These are phyloP conservation scores for Xylaria telfairii DNA, from an alignment of 495 filamentous ascomycete genomes.

Conservation along the genomic window DNA sequence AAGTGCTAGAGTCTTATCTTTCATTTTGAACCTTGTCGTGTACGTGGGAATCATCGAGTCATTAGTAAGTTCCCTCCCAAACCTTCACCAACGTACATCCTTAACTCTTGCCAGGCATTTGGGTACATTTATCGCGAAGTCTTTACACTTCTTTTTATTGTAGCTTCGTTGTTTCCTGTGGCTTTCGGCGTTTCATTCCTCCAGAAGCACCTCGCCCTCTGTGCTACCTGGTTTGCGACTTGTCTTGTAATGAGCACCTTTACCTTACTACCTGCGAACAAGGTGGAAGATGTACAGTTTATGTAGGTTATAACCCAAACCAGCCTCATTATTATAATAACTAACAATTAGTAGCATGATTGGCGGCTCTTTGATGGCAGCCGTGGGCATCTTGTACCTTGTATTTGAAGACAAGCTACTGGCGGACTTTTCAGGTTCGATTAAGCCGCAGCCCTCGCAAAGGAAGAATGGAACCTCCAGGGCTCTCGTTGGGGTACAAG, in stretches of 20 bases:
- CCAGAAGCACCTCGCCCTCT: constrained; percentile 64
- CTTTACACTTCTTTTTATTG: constrained; percentile 77
- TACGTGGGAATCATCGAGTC: constrained; percentile 81
- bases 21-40: constrained; percentile 65
- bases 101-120: constrained; percentile 51
- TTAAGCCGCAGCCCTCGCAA: constrained; percentile 32
- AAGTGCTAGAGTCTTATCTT: constrained; percentile 56
- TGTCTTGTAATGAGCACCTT: constrained; percentile 88
- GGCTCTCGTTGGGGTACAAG: constrained; percentile 54
- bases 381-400: constrained; percentile 80
- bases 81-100: constrained; percentile 25
- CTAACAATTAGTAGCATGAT: constrained; percentile 63
- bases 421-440: constrained; percentile 46
- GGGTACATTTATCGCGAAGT: constrained; percentile 93
- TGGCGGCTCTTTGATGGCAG: constrained; percentile 80
- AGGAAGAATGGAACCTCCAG: constrained; percentile 41
- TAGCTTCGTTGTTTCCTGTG: constrained; percentile 79
- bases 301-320: constrained; percentile 65
- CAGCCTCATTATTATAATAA: constrained; percentile 14
- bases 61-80: constrained; percentile 64
- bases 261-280: constrained; percentile 85
- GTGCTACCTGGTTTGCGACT: constrained; percentile 73
- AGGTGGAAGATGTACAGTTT: constrained; percentile 74
- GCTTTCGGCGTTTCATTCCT: constrained; percentile 78
- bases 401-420: constrained; percentile 77